Conservation (phyloP, 495 filamentous ascomycete genomes). For the Podospora appendiculata region DNA sequence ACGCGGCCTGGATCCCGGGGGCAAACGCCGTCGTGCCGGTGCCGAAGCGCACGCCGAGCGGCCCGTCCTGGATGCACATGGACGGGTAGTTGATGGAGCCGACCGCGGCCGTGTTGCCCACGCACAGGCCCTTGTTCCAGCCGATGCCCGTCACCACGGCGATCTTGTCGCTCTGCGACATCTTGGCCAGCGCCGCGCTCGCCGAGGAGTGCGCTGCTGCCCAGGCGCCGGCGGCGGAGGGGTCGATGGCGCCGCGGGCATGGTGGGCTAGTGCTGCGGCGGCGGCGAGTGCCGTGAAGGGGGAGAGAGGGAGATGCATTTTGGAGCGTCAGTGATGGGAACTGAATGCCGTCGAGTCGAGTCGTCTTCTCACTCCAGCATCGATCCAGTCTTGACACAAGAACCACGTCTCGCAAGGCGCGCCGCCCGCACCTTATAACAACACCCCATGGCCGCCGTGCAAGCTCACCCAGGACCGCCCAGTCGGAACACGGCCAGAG, state of each 20-base stretch:
- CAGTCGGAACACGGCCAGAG: constrained; percentile 17
- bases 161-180: constrained; percentile 53
- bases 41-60: constrained; percentile 43
- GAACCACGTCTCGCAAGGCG: too few relatives aligned
- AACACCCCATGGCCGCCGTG: neutral
- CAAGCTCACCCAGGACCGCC: constrained; percentile 2
- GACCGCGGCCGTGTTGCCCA: constrained; percentile 53
- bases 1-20: constrained; percentile 40
- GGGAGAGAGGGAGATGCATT: neutral
- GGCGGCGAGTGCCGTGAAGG: neutral
- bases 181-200: constrained; percentile 40
- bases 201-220: constrained; percentile 50
- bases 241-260: constrained; percentile 4
- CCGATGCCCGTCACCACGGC: constrained; percentile 55
- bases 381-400: too few relatives aligned
- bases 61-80: constrained; percentile 52
- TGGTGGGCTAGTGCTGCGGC: neutral
- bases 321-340: too few relatives aligned
- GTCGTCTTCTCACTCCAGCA: too few relatives aligned
- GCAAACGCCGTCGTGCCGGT: constrained; percentile 36
- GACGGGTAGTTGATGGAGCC: constrained; percentile 48
- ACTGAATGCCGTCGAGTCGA: too few relatives aligned
- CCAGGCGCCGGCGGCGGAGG: constrained; percentile 32
- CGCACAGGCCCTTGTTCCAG: constrained; percentile 59
- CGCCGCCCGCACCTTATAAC: neutral